Evolutionary conservation across 192 early-diverging fungal genomes (phyloP).

Genomic region (Dissophora ornata): DNA sequence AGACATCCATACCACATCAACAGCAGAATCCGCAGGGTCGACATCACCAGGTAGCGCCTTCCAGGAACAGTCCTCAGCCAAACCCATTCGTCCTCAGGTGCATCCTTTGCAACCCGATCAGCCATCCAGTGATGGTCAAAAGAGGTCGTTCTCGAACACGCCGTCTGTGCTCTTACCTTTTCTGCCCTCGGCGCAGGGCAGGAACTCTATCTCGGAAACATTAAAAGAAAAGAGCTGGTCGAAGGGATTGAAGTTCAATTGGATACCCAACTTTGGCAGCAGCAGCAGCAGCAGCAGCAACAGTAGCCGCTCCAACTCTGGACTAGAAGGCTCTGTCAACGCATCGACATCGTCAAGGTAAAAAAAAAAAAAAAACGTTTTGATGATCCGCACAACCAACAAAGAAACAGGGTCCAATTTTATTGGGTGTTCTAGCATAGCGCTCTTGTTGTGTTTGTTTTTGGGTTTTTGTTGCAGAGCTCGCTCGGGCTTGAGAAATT

Average conservation of each 20-base stretch:
- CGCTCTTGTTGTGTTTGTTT: too few relatives aligned
- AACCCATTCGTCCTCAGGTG: not conserved
- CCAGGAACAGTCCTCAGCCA: too few relatives aligned
- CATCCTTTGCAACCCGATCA: slow-evolving; percentile 6
- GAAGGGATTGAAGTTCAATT: slow-evolving; percentile 34
- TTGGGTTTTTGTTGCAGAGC: too few relatives aligned
- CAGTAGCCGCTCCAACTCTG: not conserved
- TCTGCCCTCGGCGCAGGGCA: not conserved
- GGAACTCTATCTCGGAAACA: slow-evolving; percentile 26
- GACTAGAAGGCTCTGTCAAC: slow-evolving; percentile 13
- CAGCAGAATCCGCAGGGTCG: too few relatives aligned
- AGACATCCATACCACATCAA: too few relatives aligned
- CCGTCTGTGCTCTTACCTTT: slow-evolving; percentile 1
- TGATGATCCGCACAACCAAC: not conserved
- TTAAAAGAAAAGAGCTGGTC: slow-evolving; percentile 47
- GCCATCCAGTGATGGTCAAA: slow-evolving; percentile 6
- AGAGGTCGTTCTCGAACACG: slow-evolving; percentile 14
- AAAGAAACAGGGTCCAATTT: not conserved
- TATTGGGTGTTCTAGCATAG: not conserved
- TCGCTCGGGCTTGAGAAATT: too few relatives aligned
- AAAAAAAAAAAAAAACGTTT: not conserved
- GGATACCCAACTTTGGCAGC: slow-evolving; percentile 18
- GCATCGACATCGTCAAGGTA: slow-evolving; percentile 35
- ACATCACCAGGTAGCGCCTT: too few relatives aligned
- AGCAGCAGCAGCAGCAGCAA: slow-evolving; percentile 2